Percentiles rank a stretch among this genome's conserved stretches.
phyloP scores from a whole-genome alignment of 1,284 basidiomycete species.

The Violaceomyces palustris region DNA sequence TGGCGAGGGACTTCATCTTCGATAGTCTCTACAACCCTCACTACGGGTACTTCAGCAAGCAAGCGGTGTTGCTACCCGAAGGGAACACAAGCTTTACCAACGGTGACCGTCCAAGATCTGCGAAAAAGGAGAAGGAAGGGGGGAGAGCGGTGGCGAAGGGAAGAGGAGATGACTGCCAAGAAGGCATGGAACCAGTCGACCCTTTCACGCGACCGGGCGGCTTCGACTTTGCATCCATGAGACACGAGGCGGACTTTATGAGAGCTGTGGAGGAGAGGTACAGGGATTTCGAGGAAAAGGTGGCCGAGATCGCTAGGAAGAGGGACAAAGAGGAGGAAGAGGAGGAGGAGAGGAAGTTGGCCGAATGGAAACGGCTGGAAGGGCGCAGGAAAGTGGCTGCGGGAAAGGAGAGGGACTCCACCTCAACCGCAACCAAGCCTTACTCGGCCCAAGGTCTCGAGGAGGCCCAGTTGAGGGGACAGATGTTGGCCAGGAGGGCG shows the following conservation, averaged over 20 bases:
- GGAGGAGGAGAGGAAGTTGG: background rate
- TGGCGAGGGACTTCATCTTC: constrained; percentile 92
- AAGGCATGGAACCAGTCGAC: constrained; percentile 23
- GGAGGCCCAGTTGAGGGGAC: constrained; percentile 22
- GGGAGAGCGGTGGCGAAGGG: constrained; percentile 2
- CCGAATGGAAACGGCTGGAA: constrained; percentile 1
- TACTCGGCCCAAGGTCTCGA: constrained; percentile 35
- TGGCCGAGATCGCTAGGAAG: constrained; percentile 5
- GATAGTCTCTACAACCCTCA: constrained; percentile 93
- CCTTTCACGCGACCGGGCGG: constrained; percentile 35
- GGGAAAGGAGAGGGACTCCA: constrained; percentile 1
- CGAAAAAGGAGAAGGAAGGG: too few relatives aligned
- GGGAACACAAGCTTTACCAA: background rate
- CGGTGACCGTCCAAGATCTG: background rate
- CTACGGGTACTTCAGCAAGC: constrained; percentile 80
- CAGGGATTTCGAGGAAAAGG: constrained; percentile 33
- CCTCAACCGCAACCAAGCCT: background rate
- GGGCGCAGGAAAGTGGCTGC: background rate
- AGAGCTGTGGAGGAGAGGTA: constrained; percentile 67
- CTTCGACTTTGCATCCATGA: constrained; percentile 69
- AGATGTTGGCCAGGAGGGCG: constrained; percentile 35
- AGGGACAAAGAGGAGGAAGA: constrained; percentile 3
- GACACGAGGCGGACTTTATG: constrained; percentile 72
- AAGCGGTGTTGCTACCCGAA: constrained; percentile 46
- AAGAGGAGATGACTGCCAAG: constrained; percentile 2